Base-by-base conservation (phyloP, 1,139 yeast genomes). In the Trichomonascaceae sp. region DNA sequence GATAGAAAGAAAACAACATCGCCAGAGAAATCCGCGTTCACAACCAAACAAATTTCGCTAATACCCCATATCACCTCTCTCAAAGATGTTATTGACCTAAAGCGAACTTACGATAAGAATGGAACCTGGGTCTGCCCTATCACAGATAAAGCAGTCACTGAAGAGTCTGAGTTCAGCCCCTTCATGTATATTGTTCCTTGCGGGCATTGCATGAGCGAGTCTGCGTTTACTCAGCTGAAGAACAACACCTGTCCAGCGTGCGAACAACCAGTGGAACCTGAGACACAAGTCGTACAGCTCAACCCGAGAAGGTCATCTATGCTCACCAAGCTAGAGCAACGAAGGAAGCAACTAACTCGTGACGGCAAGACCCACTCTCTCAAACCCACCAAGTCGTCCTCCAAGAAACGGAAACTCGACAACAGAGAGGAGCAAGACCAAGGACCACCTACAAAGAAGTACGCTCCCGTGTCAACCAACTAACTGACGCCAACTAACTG, bases 71-170 rank as follows among this genome's bases (percentile, higher is more conserved):
- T 78, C 13, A 59, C 47, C 16, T 54, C 64, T 2, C 34, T 69
- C 5, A 64, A 64, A 36, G 81, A 75, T 47, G 53, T 74, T 1
- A 72, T 72, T 3, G 69, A 64, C 33, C 41, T 74, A 23, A 50
- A 61, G 14, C 31, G 30, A 17, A 39, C 35, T 11, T 42, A 47
- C 2, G 43, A 44, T 18, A 44, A 46, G 3, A 48, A 51, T 1
- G 54, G 51, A 2, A 43, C 42, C 11, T 62, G 78, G 47, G 54
- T 60, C 16, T 80, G 92, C 47, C 74, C 77, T 0, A 53, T 74
- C 13, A 67, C 70, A 0, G 56, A 60, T 13, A 61, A 62, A 37
- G 54, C 51, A 5, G 51, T 62, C 20, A 37, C 40, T 51, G 61
- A 37, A 40, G 55, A 42, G 27, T 48, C 52, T n/a, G 47, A 52